Base-by-base conservation (phyloP, 2,329 filamentous ascomycete genomes). In the Colletotrichum orbiculare region DNA sequence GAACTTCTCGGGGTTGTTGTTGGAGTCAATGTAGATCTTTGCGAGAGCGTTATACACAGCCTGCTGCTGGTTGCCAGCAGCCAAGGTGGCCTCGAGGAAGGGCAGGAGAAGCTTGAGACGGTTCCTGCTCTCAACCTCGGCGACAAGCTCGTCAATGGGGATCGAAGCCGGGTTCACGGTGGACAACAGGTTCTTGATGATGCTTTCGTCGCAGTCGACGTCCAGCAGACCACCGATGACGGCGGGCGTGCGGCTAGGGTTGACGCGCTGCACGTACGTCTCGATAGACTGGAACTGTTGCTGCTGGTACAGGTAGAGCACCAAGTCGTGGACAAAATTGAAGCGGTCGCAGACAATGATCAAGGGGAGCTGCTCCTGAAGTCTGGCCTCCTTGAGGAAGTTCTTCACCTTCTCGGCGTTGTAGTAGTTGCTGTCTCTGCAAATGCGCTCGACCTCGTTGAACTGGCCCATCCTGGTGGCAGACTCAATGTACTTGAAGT, bases 321-420 rank as follows among this genome's bases (percentile, higher is more conserved):
- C 93, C 74, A 99, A 81, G 74, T 99, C 96, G 75, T 99, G 96
- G 46, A 98, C 93, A 74, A 99, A 97, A 83, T 98, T 97, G 87
- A 96, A 97, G n/a, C 95, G 93, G 76, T 99, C 96, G 81, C 96
- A 99, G 64, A 99, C 94, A 72, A 98, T 97, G 80, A 99, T 99
- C 59, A 99, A 84, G 47, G 96, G 96, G 47, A 99, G 86, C 81
- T 97, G 95, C 78, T 99, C 96, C 2, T 91, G 89, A 48, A 99
- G 84, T 70, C 90, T 91, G 59, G 96, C 95, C 77, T 99, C 96
- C 83, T 99, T 99, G 67, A 99, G 83, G 87, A 98, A 99, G 83
- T 99, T 99, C 86, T 97, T 97, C 63, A 97, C 93, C 84, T 97
- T 97, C 79, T 97, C 94, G 0, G 94, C 87, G 77, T 97, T 95